Evolutionary conservation across 352 stramenopile genomes (phyloP).

Genomic region (Phytophthora constricta): DNA sequence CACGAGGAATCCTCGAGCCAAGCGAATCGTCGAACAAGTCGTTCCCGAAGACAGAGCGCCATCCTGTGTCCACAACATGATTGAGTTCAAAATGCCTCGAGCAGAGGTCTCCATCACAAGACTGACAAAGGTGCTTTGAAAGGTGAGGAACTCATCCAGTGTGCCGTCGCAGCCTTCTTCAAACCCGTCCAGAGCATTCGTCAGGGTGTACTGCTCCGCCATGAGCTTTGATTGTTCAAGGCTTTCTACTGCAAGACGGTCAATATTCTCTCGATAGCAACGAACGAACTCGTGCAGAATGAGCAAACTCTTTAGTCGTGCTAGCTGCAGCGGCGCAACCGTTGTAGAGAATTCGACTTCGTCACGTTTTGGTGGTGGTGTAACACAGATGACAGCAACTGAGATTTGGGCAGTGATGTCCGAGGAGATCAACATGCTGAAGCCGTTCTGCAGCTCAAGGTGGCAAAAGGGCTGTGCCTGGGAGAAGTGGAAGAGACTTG

Average conservation of each 20-base stretch:
- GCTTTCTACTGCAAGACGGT: constrained; percentile 37
- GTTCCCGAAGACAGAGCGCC: constrained; percentile 12
- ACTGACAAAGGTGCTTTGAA: constrained; percentile 46
- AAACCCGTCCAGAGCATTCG: constrained; percentile 44
- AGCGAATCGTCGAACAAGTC: constrained; percentile 2
- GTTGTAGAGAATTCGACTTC: constrained; percentile 3
- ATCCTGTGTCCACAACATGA: constrained; percentile 19
- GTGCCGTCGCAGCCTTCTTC: constrained; percentile 36
- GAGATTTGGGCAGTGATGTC: constrained; percentile 45
- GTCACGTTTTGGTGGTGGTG: not conserved
- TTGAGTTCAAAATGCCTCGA: constrained; percentile 24
- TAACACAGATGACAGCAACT: constrained; percentile 48
- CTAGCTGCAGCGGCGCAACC: constrained; percentile 34
- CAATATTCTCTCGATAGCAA: constrained; percentile 34
- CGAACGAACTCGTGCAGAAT: constrained; percentile 52
- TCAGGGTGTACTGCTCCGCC: constrained; percentile 63
- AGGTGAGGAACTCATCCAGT: constrained; percentile 47
- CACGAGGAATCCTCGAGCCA: constrained; percentile 44
- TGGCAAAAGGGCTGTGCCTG: constrained; percentile 41
- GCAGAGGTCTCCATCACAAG: constrained; percentile 39
- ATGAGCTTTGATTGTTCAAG: constrained; percentile 36
- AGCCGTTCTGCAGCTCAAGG: constrained; percentile 47
- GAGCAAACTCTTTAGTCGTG: constrained; percentile 50
- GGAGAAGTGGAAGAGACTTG: constrained; percentile 67
- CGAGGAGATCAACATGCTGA: constrained; percentile 46